These are phyloP conservation scores for Oxytropis ochrocephala DNA, from an alignment of 306 rosid species.

Conservation along the genomic window DNA sequence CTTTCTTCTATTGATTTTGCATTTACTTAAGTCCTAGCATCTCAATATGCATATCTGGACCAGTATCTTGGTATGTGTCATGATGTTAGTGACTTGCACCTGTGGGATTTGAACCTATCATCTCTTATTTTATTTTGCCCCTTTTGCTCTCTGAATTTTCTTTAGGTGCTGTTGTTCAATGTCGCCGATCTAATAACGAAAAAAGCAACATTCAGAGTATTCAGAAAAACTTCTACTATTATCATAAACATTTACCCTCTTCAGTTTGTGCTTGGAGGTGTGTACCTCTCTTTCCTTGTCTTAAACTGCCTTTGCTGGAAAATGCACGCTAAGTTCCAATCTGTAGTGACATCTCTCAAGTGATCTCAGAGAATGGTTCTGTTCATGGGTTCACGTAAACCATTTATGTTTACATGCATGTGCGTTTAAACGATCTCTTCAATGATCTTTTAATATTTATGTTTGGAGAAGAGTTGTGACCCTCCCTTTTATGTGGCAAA, in stretches of 20 bases:
- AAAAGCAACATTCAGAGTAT: conserved; percentile 15
- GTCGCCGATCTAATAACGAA: conserved; percentile 14
- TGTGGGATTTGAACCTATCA: background rate
- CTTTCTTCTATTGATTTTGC: background rate
- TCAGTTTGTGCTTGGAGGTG: conserved; percentile 53
- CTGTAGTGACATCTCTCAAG: background rate
- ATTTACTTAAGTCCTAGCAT: background rate
- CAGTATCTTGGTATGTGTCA: background rate
- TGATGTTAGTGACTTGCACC: background rate
- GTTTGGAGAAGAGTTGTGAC: background rate
- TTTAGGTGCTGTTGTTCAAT: conserved; percentile 30
- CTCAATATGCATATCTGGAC: background rate
- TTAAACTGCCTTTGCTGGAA: background rate
- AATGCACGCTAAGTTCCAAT: background rate
- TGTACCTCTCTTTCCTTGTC: conserved; percentile 30
- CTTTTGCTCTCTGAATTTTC: background rate
- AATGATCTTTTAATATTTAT: background rate
- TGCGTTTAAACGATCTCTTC: background rate
- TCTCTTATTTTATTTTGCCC: conserved; percentile 10
- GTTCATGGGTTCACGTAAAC: background rate
- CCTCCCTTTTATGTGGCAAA: background rate
- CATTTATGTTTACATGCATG: background rate
- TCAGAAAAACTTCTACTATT: conserved; percentile 6
- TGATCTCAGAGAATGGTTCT: background rate
- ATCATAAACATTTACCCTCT: conserved; percentile 36